Evolutionary conservation across 2,329 filamentous ascomycete genomes (phyloP).

Genomic region (Xylaria arbuscula): DNA sequence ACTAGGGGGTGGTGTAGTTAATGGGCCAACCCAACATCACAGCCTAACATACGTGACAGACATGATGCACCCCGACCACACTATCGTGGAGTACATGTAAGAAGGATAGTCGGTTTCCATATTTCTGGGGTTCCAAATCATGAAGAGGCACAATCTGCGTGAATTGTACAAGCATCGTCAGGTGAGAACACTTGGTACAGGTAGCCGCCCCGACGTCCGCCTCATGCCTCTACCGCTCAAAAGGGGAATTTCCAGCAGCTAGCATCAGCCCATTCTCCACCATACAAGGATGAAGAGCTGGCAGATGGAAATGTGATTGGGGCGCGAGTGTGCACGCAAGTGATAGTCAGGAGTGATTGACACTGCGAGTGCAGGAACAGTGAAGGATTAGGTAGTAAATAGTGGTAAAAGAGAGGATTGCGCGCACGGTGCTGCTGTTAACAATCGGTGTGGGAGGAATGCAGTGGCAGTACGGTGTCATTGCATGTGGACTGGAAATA

Average conservation of each 20-base stretch:
- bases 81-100: not conserved
- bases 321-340: not conserved
- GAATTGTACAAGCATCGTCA: not conserved
- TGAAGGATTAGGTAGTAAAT: not conserved
- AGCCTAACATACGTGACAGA: not conserved
- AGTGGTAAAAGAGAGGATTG: not conserved
- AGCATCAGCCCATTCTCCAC: not conserved
- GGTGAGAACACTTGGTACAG: not conserved
- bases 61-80: not conserved
- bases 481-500: slow-evolving; percentile 24
- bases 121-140: not conserved
- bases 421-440: slow-evolving; percentile 10
- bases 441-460: not conserved
- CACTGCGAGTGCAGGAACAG: not conserved
- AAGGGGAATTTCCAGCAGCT: not conserved
- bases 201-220: not conserved
- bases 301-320: not conserved
- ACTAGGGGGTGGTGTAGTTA: too few relatives aligned
- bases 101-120: not conserved
- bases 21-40: not conserved
- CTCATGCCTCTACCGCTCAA: not conserved
- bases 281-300: not conserved
- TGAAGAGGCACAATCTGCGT: not conserved
- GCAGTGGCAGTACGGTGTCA: not conserved
- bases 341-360: slow-evolving; percentile 17